phyloP scores from a whole-genome alignment of 1,139 yeast species.

The Fermentozyma sake region DNA sequence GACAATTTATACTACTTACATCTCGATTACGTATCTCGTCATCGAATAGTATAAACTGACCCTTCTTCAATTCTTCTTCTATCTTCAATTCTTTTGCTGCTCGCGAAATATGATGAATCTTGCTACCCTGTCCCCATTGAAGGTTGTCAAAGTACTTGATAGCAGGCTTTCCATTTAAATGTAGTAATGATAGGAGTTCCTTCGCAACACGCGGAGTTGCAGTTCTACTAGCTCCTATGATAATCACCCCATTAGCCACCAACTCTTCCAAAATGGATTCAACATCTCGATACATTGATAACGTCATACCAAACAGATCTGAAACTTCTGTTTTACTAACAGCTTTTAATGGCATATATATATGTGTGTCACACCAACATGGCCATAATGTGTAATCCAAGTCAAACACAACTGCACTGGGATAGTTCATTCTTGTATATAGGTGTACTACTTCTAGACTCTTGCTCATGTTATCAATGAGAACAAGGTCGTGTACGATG shows the following conservation, averaged over 20 bases:
- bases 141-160: constrained; percentile 44
- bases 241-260: constrained; percentile 35
- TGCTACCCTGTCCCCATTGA: constrained; percentile 70
- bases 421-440: constrained; percentile 25
- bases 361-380: constrained; percentile 64
- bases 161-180: constrained; percentile 46
- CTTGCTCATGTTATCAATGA: no score
- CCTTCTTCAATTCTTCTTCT: constrained; percentile 36
- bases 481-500: no score
- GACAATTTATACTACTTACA: constrained; percentile 58
- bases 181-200: constrained; percentile 45
- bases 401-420: constrained; percentile 66
- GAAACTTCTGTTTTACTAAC: constrained; percentile 19
- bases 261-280: constrained; percentile 49
- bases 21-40: constrained; percentile 67
- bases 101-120: constrained; percentile 51
- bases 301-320: constrained; percentile 46
- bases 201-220: constrained; percentile 60
- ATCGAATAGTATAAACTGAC: constrained; percentile 61
- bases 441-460: not conserved
- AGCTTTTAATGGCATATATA: constrained; percentile 46
- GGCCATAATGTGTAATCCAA: constrained; percentile 79
- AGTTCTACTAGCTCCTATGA: constrained; percentile 68
- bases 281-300: constrained; percentile 59
- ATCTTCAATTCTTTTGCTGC: constrained; percentile 39